These are phyloP conservation scores for Phlyctochytrium bullatum DNA, from an alignment of 192 early-diverging fungal species.

Conservation along the genomic window DNA sequence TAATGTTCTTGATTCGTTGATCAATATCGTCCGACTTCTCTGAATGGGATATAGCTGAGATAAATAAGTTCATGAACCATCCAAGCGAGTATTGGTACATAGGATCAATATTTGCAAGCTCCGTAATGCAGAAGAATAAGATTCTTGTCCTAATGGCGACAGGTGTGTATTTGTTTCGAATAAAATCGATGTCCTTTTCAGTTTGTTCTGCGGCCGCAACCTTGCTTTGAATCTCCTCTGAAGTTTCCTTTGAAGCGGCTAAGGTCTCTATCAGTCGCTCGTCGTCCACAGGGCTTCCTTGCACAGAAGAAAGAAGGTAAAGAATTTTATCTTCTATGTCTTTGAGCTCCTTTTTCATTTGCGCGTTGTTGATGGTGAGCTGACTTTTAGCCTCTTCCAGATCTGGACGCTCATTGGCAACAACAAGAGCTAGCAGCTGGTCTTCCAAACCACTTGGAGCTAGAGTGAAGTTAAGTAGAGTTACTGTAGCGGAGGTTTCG, in stretches of 20 bases:
- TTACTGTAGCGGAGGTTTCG: slow-evolving; percentile 58
- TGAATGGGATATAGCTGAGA: slow-evolving; percentile 52
- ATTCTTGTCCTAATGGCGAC: slow-evolving; percentile 57
- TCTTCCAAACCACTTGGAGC: slow-evolving; percentile 60
- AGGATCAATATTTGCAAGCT: slow-evolving; percentile 55
- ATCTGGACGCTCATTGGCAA: slow-evolving; percentile 60
- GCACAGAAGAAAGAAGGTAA: slow-evolving; percentile 58
- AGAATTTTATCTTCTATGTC: slow-evolving; percentile 66
- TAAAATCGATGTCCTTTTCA: slow-evolving; percentile 63
- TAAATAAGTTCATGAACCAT: slow-evolving; percentile 67
- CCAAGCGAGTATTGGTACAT: slow-evolving; percentile 63
- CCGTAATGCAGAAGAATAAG: slow-evolving; percentile 64
- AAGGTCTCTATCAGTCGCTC: slow-evolving; percentile 61
- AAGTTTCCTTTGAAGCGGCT: slow-evolving; percentile 60
- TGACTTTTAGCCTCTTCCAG: slow-evolving; percentile 63
- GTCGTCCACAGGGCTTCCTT: slow-evolving; percentile 62
- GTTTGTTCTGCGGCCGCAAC: slow-evolving; percentile 55
- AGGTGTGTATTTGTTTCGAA: slow-evolving; percentile 58
- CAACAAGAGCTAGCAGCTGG: slow-evolving; percentile 58
- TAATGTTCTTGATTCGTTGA: slow-evolving; percentile 52
- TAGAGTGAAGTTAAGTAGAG: slow-evolving; percentile 60
- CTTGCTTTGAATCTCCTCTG: slow-evolving; percentile 61
- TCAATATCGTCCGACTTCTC: slow-evolving; percentile 61
- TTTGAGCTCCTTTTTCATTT: slow-evolving; percentile 64
- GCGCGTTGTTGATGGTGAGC: slow-evolving; percentile 56